These are phyloP conservation scores for Andrographis paniculata DNA, from an alignment of 305 asterid genomes.

Conservation along the genomic window DNA sequence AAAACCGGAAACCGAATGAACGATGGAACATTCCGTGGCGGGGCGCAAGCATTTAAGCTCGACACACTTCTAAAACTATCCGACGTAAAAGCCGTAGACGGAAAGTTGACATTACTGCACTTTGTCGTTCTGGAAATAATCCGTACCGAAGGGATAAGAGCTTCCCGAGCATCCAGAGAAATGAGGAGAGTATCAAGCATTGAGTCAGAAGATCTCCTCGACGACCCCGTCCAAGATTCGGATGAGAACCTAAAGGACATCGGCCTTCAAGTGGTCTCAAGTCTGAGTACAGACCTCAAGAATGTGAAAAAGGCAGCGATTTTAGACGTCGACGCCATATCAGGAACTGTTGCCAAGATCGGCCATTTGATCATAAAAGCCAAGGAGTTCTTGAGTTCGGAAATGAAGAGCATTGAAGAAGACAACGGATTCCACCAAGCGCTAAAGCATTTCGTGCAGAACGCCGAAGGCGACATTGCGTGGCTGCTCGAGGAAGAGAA, in stretches of 20 bases:
- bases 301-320: conserved; percentile 71
- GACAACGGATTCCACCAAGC: conserved; percentile 52
- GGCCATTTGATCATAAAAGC: conserved; percentile 44
- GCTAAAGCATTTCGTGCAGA: conserved; percentile 39
- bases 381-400: conserved; percentile 40
- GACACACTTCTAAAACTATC: conserved; percentile 79
- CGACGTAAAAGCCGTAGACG: conserved; percentile 81
- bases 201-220: conserved; percentile 43
- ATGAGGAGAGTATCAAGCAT: conserved; percentile 58
- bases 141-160: conserved; percentile 81
- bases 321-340: conserved; percentile 49
- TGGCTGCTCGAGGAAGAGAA: conserved; percentile 74
- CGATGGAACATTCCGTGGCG: conserved; percentile 82
- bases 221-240: conserved; percentile 32
- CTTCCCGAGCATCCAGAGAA: conserved; percentile 53
- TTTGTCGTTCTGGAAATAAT: conserved; percentile 90
- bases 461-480: conserved; percentile 43
- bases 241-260: conserved; percentile 42
- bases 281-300: conserved; percentile 56
- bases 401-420: conserved; percentile 37
- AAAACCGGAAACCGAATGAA: conserved; percentile 98
- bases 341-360: conserved; percentile 53
- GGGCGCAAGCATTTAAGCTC: conserved; percentile 90
- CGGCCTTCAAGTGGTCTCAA: conserved; percentile 63
- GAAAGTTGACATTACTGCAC: conserved; percentile 76